Evolutionary conservation across 768 basidiomycete species (phyloP).

Genomic region (Mycena filopes): DNA sequence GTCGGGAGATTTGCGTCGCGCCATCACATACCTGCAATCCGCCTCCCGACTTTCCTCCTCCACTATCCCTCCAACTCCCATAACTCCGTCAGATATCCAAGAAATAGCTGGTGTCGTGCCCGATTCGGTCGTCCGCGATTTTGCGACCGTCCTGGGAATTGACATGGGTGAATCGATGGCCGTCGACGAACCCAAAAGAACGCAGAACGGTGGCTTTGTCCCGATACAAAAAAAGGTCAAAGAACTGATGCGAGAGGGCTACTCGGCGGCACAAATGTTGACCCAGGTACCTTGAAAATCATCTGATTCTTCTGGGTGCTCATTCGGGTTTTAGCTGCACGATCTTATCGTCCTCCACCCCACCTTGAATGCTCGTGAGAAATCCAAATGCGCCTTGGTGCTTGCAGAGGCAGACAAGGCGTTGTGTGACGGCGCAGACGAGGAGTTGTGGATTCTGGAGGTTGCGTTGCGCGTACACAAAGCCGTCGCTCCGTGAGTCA

Average conservation of each 20-base stretch:
- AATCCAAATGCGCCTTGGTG: slow-evolving; percentile 80
- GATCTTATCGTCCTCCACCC: slow-evolving; percentile 89
- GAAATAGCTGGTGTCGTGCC: slow-evolving; percentile 98
- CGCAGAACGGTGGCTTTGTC: slow-evolving; percentile 61
- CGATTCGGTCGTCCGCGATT: slow-evolving; percentile 70
- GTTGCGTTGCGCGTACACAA: slow-evolving; percentile 85
- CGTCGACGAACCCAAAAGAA: slow-evolving; percentile 56
- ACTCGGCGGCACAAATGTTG: slow-evolving; percentile 90
- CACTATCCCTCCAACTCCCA: slow-evolving; percentile 75
- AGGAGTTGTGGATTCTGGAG: slow-evolving; percentile 94
- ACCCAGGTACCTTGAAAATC: slow-evolving; percentile 71
- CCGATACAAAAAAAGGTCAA: slow-evolving; percentile 78
- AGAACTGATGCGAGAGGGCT: slow-evolving; percentile 86
- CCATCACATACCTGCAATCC: slow-evolving; percentile 98
- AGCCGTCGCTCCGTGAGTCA: slow-evolving; percentile 51
- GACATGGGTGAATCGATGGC: slow-evolving; percentile 65
- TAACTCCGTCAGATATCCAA: slow-evolving; percentile 84
- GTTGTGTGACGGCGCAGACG: slow-evolving; percentile 94
- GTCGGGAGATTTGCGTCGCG: slow-evolving; percentile 92
- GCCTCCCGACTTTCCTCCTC: slow-evolving; percentile 88
- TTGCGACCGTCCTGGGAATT: slow-evolving; percentile 79
- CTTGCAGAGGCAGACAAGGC: slow-evolving; percentile 98
- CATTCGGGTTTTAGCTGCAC: slow-evolving; percentile 71
- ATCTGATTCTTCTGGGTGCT: slow-evolving; percentile 32
- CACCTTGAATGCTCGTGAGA: slow-evolving; percentile 81